Evolutionary conservation across 2,329 filamentous ascomycete genomes (phyloP).

Genomic region (Mollisia scopiformis): DNA sequence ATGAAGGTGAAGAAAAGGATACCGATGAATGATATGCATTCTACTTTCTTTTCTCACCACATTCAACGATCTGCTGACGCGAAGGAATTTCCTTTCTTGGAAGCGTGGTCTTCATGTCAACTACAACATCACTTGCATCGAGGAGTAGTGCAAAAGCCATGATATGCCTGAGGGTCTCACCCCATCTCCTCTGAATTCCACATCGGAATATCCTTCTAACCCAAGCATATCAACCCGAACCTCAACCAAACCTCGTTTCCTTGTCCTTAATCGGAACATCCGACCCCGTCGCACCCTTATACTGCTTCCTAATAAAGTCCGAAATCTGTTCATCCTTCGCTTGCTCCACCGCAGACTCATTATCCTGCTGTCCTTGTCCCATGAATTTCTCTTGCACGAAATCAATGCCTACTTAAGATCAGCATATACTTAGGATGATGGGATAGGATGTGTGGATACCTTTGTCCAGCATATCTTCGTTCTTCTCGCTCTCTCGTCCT

Average conservation of each 20-base stretch:
- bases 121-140: too few relatives aligned
- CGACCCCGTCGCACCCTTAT: conserved; percentile 69
- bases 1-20: too few relatives aligned
- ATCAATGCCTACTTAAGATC: conserved; percentile 65
- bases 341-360: conserved; percentile 76
- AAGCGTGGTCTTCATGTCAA: too few relatives aligned
- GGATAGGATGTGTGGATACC: conserved; percentile 47
- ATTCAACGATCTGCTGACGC: too few relatives aligned
- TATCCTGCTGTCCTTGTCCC: conserved; percentile 70
- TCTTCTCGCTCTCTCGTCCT: conserved; percentile 75
- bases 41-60: too few relatives aligned
- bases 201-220: not conserved
- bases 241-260: conserved; percentile 45
- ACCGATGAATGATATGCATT: too few relatives aligned
- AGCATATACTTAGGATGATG: not conserved
- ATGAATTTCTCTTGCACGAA: conserved; percentile 77
- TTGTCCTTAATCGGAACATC: conserved; percentile 75
- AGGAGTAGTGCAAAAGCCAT: too few relatives aligned
- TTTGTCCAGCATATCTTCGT: conserved; percentile 83
- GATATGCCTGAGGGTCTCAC: too few relatives aligned
- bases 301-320: conserved; percentile 71
- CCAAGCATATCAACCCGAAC: conserved; percentile 1
- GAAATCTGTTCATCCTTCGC: conserved; percentile 81
- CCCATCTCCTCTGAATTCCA: not conserved
- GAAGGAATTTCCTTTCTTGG: too few relatives aligned